Percentiles rank a stretch among this genome's conserved stretches.
phyloP scores from a whole-genome alignment of 495 filamentous ascomycete genomes.

The Trichoderma asperelloides region DNA sequence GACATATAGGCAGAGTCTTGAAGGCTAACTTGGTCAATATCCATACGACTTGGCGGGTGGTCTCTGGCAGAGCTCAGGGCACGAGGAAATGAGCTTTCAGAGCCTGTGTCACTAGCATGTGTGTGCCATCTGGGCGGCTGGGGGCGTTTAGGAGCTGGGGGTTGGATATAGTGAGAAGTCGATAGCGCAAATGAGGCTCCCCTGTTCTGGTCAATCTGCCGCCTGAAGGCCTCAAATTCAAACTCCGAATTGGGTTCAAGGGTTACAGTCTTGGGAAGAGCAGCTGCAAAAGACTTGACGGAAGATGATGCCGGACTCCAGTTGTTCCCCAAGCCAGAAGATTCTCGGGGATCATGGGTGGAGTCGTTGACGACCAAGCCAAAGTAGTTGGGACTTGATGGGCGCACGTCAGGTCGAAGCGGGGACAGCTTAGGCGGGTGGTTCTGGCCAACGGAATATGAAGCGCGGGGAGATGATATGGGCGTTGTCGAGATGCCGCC shows the following conservation, averaged over 20 bases:
- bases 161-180: slow-evolving; percentile 31
- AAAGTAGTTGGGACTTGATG: slow-evolving; percentile 75
- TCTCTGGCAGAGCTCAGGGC: slow-evolving; percentile 9
- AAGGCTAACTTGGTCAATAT: slow-evolving; percentile 26
- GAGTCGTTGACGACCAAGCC: slow-evolving; percentile 55
- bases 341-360: slow-evolving; percentile 47
- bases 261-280: slow-evolving; percentile 59
- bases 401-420: slow-evolving; percentile 29
- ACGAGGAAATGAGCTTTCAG: slow-evolving; percentile 15
- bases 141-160: slow-evolving; percentile 27
- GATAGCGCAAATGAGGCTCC: slow-evolving; percentile 42
- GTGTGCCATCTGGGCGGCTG: slow-evolving; percentile 31
- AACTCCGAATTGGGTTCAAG: slow-evolving; percentile 68
- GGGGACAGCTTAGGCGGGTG: slow-evolving; percentile 31
- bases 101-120: slow-evolving; percentile 26
- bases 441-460: slow-evolving; percentile 37
- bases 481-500: slow-evolving; percentile 27
- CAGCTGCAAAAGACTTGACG: slow-evolving; percentile 56
- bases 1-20: slow-evolving; percentile 40
- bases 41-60: slow-evolving; percentile 14
- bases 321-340: slow-evolving; percentile 51
- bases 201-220: slow-evolving; percentile 50
- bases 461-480: slow-evolving; percentile 29
- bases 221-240: slow-evolving; percentile 68
- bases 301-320: slow-evolving; percentile 64